Evolutionary conservation across 2,329 filamentous ascomycete species (phyloP), one percentile per base, ranked within the genome.

Genomic region (Colletotrichum coccodes): DNA sequence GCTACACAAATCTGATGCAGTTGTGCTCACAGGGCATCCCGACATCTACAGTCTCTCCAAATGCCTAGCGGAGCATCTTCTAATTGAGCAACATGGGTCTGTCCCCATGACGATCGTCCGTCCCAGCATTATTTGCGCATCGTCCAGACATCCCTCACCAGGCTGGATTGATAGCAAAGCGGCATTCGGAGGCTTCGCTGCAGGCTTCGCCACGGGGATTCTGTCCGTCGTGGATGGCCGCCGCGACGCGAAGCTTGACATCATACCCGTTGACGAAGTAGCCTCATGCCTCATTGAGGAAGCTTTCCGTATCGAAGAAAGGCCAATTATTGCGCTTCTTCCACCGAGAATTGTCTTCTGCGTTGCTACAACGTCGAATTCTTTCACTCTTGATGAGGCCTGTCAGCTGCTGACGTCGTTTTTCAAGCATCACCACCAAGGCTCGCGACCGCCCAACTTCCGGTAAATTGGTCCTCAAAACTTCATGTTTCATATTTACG

Each of bases 141-240:
- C 68, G 36, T 60, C 49, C 28, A 16, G 28, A 4, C 57, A 72
- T 18, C 70, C 68, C 5, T 62, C 61, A 16, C 68, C 70, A 1
- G 70, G 70, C 7, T 72, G 68, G 68, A 72, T 72, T 2, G 70
- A 71, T 32, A 72, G 70, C 38, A 68, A 52, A 18, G 68, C 70
- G 6, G 70, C 70, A 12, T 50, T 72, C 3, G 64, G 60, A 14
- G 64, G 68, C 7, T 64, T 68, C 16, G 40, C 69, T 4, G 16
- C 63, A 57, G 40, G 64, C 64, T 28, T 71, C 64, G 38, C 68
- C 64, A 21, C 68, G 64, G 8, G 70, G 64, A 1, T 68, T 58
- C 28, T 49, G 60, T 26, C 63, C 61, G 70, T 72, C 9, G 38
- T 72, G 12, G 64, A 72, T 21, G 70, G 68, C 23, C 52, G 49